Evolutionary conservation across 2,329 filamentous ascomycete species (phyloP), one percentile per base, ranked within the genome.

Genomic region (Cercospora nicotianae): DNA sequence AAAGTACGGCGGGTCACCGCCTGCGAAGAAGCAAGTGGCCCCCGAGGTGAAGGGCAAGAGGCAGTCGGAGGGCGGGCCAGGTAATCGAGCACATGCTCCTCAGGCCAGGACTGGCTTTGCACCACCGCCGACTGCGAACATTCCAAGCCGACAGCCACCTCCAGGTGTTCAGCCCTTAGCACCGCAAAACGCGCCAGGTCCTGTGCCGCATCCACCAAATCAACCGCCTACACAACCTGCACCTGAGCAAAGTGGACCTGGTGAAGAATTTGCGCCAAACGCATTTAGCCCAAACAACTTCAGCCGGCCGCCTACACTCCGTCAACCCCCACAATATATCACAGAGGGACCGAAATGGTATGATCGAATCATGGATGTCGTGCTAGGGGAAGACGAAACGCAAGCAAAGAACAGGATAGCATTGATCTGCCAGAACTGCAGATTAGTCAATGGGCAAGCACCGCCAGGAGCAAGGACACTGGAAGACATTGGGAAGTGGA

Each of bases 321-420:
- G 66, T 42, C 68, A 16, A 30, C 65, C 72, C 16, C 69, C 73
- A 39, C 67, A 73, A 39, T 75, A 77, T 33, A 70, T 72, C n/a
- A 68, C 70, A 4, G 72, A 74, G 23, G 75, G 75, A 10, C 76
- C 77, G 9, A 89, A 91, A 76, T 99, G 95, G 95, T 99, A 98
- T 80, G 95, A 99, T 78, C 89, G 94, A 65, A 89, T 99, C 63
- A 84, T 99, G 66, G 95, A 99, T 76, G 87, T 96, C 0, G 87
- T 99, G 28, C 86, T 99, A 0, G 95, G 95, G 60, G 95, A 99
- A 77, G 95, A 99, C 75, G 95, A 99, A 80, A 96, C 92, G 4
- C 89, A 91, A 12, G 88, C 94, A 2, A 96, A 93, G 82, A 98
- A 98, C 79, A 89, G 95, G 18, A 88, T 97, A 67, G 94, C 89